These are phyloP conservation scores for Xylaria sp. DNA, from an alignment of 2,329 filamentous ascomycete genomes.

Conservation along the genomic window DNA sequence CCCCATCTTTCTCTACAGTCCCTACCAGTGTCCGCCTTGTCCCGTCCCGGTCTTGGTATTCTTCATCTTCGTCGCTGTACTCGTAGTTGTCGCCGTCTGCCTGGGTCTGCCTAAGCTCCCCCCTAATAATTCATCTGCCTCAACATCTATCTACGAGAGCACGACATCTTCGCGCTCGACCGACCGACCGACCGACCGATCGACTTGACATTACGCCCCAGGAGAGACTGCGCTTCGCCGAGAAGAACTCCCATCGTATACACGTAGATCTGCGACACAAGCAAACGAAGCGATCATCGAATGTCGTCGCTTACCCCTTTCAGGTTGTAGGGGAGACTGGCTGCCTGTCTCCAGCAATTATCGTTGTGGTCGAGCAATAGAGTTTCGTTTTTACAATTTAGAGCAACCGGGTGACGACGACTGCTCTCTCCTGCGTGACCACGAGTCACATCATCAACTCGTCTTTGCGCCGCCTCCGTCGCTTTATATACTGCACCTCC, in stretches of 20 bases:
- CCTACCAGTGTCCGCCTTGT: constrained; percentile 28
- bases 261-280: neutral
- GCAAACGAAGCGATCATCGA: constrained; percentile 36
- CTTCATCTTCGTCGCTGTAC: constrained; percentile 7
- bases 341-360: constrained; percentile 42
- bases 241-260: neutral
- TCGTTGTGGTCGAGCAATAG: constrained; percentile 38
- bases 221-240: neutral
- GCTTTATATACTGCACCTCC: neutral
- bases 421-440: constrained; percentile 37
- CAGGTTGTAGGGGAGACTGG: constrained; percentile 44
- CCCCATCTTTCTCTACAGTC: constrained; percentile 34
- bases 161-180: neutral
- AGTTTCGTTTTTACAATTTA: constrained; percentile 31
- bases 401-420: constrained; percentile 38
- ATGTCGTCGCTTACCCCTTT: constrained; percentile 39
- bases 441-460: constrained; percentile 6
- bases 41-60: constrained; percentile 14
- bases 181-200: constrained; percentile 5
- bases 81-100: constrained; percentile 12
- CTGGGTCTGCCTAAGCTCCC: constrained; percentile 1
- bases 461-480: constrained; percentile 8
- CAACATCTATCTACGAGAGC: neutral
- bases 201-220: neutral
- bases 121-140: neutral